A percentile compares a stretch with the other conserved stretches of the same genome.
phyloP scores from a whole-genome alignment of 2,329 filamentous ascomycete species.

The Penicillium sclerotiorum region DNA sequence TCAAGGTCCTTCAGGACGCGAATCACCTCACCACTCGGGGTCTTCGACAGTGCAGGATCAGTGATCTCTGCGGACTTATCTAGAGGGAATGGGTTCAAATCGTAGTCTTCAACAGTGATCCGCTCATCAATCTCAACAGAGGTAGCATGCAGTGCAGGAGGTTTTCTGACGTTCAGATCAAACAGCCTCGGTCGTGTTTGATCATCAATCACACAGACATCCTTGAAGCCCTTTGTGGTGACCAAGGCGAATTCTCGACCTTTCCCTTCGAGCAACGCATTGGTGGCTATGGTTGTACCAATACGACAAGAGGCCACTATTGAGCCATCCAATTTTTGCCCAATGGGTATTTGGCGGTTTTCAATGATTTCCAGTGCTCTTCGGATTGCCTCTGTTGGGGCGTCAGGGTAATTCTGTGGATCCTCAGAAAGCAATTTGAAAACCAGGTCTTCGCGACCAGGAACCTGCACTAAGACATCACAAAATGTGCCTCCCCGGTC shows the following conservation, averaged over 20 bases:
- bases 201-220: slow-evolving; percentile 3
- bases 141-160: not conserved
- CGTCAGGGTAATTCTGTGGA: slow-evolving; percentile 3
- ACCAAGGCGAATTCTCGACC: not conserved
- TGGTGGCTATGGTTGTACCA: slow-evolving; percentile 5
- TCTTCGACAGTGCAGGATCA: not conserved
- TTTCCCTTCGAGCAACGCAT: slow-evolving; percentile 2
- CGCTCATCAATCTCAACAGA: slow-evolving; percentile 2
- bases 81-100: slow-evolving; percentile 1
- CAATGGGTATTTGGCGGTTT: not conserved
- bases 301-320: not conserved
- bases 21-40: not conserved
- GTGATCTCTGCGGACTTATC: not conserved
- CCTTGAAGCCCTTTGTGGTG: slow-evolving; percentile 2
- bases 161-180: slow-evolving; percentile 1
- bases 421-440: slow-evolving; percentile 4
- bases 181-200: slow-evolving; percentile 5
- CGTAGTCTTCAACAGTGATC: slow-evolving; percentile 3
- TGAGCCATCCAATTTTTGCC: not conserved
- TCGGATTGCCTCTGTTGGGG: slow-evolving; percentile 4
- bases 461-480: not conserved
- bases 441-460: not conserved
- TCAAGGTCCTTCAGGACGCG: not conserved
- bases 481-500: slow-evolving; percentile 3
- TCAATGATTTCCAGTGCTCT: slow-evolving; percentile 1